A percentile compares a stretch with the other conserved stretches of the same genome.
Evolutionary conservation across 176 grass and related monocot species (phyloP).

Genomic region (Aegilops bicornis): DNA sequence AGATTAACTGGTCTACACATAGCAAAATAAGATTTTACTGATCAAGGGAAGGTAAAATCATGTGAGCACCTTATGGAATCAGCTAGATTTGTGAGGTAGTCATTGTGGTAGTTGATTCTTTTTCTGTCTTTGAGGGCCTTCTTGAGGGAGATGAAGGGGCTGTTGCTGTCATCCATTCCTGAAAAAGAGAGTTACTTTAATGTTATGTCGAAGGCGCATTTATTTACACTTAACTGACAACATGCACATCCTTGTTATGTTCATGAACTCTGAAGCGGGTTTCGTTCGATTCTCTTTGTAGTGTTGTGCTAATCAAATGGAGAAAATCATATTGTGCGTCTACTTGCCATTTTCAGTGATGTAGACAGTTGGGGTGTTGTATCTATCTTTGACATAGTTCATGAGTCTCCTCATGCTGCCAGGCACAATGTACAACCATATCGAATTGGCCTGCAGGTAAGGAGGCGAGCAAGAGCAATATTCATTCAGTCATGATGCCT

Average conservation of each 20-base stretch:
- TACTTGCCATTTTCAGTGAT: constrained; percentile 74
- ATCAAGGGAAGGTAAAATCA: neutral
- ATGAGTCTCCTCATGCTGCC: constrained; percentile 60
- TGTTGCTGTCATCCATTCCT: constrained; percentile 71
- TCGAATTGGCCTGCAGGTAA: constrained; percentile 54
- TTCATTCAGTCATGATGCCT: neutral
- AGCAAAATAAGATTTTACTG: neutral
- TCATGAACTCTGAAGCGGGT: neutral
- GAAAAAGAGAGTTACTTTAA: neutral
- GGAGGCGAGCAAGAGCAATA: neutral
- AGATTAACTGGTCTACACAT: neutral
- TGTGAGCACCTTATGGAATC: constrained; percentile 53
- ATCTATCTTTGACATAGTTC: constrained; percentile 74
- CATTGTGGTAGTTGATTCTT: constrained; percentile 64
- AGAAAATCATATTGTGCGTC: neutral
- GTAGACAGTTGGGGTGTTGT: constrained; percentile 56
- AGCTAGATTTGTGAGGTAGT: constrained; percentile 56
- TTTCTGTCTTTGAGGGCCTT: constrained; percentile 63
- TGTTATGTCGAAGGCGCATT: neutral
- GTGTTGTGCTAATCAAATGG: neutral
- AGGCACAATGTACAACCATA: constrained; percentile 80
- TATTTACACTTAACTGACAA: neutral
- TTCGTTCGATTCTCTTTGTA: neutral
- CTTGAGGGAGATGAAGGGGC: constrained; percentile 52
- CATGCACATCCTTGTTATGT: neutral